Conservation (phyloP, 2,329 filamentous ascomycete genomes). For the Monosporascus sp. region DNA sequence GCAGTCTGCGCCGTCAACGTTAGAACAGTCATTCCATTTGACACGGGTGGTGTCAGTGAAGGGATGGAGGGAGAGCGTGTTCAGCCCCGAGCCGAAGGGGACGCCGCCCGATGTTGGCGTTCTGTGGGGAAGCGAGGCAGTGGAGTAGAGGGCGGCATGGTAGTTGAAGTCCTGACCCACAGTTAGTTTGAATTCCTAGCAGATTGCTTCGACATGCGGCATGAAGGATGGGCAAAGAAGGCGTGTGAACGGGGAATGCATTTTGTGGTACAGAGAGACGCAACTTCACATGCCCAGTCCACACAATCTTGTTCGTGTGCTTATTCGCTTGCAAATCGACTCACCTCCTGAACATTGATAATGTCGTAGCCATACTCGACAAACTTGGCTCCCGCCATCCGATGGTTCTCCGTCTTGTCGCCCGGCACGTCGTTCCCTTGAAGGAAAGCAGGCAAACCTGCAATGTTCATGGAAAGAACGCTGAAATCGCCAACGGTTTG, state of each 20-base stretch:
- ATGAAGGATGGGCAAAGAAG: no score
- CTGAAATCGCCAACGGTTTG: constrained; percentile 23
- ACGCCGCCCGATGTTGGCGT: constrained; percentile 62
- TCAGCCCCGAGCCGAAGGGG: constrained; percentile 58
- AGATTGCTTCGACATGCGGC: background rate
- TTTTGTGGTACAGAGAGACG: background rate
- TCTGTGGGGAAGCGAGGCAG: constrained; percentile 53
- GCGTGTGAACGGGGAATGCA: background rate
- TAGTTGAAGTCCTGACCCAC: constrained; percentile 56
- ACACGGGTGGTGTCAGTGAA: constrained; percentile 52
- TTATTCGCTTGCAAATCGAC: no score
- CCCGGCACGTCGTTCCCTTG: constrained; percentile 57
- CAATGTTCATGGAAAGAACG: constrained; percentile 26
- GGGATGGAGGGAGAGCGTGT: constrained; percentile 54
- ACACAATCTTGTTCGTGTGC: no score
- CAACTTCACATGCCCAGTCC: background rate
- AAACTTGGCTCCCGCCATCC: constrained; percentile 51
- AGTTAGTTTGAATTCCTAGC: constrained; percentile 4
- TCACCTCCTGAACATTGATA: constrained; percentile 59
- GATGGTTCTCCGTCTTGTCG: constrained; percentile 54
- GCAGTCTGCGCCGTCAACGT: constrained; percentile 53
- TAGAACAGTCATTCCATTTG: constrained; percentile 55
- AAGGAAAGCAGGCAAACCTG: constrained; percentile 34
- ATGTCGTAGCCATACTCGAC: constrained; percentile 53
- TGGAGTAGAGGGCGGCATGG: constrained; percentile 57